Conservation (phyloP, 345 rosid genomes). For the Dovyalis caffra region DNA sequence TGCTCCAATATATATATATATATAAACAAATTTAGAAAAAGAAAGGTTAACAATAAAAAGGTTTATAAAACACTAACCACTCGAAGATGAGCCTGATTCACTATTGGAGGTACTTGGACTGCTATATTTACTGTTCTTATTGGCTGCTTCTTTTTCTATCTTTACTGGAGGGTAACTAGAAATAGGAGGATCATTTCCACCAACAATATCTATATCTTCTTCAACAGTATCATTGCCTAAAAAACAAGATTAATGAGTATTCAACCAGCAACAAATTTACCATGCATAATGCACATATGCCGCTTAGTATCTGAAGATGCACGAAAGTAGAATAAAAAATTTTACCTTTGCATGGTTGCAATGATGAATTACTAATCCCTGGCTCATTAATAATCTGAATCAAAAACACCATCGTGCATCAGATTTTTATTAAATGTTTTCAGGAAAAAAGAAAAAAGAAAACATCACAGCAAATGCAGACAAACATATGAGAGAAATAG, state of each 20-base stretch:
- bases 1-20: background rate
- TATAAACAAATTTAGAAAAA: background rate
- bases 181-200: slow-evolving; percentile 64
- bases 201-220: slow-evolving; percentile 80
- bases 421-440: slow-evolving; percentile 14
- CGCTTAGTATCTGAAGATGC: slow-evolving; percentile 8
- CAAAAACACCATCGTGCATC: slow-evolving; percentile 15
- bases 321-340: slow-evolving; percentile 9
- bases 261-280: slow-evolving; percentile 14
- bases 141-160: slow-evolving; percentile 57
- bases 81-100: slow-evolving; percentile 74
- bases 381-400: slow-evolving; percentile 61
- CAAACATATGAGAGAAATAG: background rate
- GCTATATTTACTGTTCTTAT: slow-evolving; percentile 51
- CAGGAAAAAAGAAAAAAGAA: background rate
- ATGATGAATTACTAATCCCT: slow-evolving; percentile 62
- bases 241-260: slow-evolving; percentile 16
- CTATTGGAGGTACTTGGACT: slow-evolving; percentile 75
- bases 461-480: background rate
- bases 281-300: background rate
- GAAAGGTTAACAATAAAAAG: slow-evolving; percentile 4
- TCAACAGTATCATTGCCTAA: slow-evolving; percentile 60
- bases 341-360: slow-evolving; percentile 66
- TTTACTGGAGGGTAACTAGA: slow-evolving; percentile 51
- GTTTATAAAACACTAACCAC: slow-evolving; percentile 54